Conservation (phyloP, 75 land plant genomes). For the Azolla pinnata region DNA sequence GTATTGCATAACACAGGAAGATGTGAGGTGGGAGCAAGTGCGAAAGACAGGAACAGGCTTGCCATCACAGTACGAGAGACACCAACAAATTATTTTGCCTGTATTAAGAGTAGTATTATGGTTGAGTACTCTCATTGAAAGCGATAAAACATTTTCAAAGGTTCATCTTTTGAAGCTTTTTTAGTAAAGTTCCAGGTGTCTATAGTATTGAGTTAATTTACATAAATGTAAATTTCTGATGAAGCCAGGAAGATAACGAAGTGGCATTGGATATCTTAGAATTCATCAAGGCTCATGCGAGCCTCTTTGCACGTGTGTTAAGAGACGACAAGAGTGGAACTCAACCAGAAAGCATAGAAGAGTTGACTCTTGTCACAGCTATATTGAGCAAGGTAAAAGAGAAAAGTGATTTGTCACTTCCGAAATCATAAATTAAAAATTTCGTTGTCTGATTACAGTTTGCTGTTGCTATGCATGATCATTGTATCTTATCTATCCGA, state of each 20-base stretch:
- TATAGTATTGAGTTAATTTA: no score
- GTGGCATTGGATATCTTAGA: slow-evolving; percentile 66
- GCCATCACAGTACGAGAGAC: slow-evolving; percentile 43
- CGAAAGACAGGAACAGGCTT: slow-evolving; percentile 31
- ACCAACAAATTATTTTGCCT: slow-evolving; percentile 52
- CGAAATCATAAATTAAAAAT: background rate
- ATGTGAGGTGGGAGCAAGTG: slow-evolving; percentile 28
- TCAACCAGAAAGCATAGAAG: slow-evolving; percentile 56
- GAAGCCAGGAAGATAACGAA: slow-evolving; percentile 58
- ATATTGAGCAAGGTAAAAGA: slow-evolving; percentile 66
- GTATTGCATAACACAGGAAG: slow-evolving; percentile 64
- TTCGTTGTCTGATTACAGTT: background rate
- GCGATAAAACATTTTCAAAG: no score
- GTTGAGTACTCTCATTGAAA: slow-evolving; percentile 59
- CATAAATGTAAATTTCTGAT: no score
- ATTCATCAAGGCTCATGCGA: slow-evolving; percentile 66
- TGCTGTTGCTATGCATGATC: no score
- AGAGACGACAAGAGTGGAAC: slow-evolving; percentile 43
- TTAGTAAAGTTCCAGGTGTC: no score
- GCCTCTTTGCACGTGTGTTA: slow-evolving; percentile 54
- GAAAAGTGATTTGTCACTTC: no score
- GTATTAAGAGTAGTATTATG: slow-evolving; percentile 71
- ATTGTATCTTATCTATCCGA: no score
- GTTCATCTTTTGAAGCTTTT: no score
- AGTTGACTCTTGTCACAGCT: slow-evolving; percentile 60